Conservation (phyloP, 176 grass and related monocot genomes). For the Calamus simplicifolius region DNA sequence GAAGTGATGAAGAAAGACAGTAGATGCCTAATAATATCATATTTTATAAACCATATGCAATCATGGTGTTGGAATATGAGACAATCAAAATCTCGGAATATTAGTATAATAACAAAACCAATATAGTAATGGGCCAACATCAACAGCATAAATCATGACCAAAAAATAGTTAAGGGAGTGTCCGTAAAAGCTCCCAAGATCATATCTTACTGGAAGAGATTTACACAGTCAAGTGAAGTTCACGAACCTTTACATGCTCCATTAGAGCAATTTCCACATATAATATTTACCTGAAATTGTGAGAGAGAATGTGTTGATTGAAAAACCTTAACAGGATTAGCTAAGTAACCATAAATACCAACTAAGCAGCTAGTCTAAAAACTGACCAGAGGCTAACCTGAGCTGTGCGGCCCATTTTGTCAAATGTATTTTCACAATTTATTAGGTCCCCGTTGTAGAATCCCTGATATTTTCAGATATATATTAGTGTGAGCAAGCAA, state of each 20-base stretch:
- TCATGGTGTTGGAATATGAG: too few species aligned
- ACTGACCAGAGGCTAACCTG: slow-evolving; percentile 44
- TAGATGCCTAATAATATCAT: too few species aligned
- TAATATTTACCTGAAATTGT: slow-evolving; percentile 71
- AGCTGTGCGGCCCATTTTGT: slow-evolving; percentile 82
- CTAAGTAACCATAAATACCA: not conserved
- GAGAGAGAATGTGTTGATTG: too few species aligned
- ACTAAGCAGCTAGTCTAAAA: not conserved
- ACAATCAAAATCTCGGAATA: too few species aligned
- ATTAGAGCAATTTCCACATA: slow-evolving; percentile 70
- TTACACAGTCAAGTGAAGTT: slow-evolving; percentile 6
- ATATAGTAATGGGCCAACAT: too few species aligned
- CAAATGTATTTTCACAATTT: slow-evolving; percentile 62
- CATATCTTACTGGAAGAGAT: too few species aligned
- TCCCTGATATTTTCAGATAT: slow-evolving; percentile 22
- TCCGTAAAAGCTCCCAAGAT: not conserved
- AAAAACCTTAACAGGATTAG: not conserved
- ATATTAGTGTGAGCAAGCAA: too few species aligned
- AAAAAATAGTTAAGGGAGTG: not conserved
- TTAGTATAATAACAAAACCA: too few species aligned
- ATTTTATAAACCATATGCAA: too few species aligned
- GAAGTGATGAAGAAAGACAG: too few species aligned
- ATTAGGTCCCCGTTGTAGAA: slow-evolving; percentile 72
- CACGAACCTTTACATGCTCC: slow-evolving; percentile 64
- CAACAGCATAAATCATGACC: too few species aligned